phyloP scores from a whole-genome alignment of 768 basidiomycete genomes.

The Auriscalpium vulgare region DNA sequence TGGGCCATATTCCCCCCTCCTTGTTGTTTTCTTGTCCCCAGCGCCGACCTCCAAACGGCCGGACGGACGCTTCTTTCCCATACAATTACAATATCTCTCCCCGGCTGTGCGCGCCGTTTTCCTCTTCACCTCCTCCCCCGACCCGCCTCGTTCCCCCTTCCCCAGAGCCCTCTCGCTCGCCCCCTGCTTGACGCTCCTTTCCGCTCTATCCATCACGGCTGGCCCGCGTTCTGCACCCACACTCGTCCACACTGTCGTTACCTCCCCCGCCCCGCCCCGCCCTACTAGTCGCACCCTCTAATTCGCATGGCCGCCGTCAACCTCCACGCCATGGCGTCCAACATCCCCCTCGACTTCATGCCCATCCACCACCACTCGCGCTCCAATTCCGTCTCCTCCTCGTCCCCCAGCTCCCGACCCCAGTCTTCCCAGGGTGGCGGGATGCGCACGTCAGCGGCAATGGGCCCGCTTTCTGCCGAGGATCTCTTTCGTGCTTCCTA shows the following conservation, averaged over 20 bases:
- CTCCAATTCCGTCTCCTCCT: constrained; percentile 71
- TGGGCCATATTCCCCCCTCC: constrained; percentile 11
- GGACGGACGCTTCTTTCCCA: constrained; percentile 14
- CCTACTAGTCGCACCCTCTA: constrained; percentile 10
- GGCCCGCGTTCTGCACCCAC: constrained; percentile 36
- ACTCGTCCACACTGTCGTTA: constrained; percentile 10
- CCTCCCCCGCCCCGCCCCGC: constrained; percentile 16
- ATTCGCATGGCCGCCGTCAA: constrained; percentile 19
- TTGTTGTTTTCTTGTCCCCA: constrained; percentile 4
- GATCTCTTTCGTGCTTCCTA: constrained; percentile 67
- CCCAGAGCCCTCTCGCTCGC: constrained; percentile 13
- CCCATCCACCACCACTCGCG: constrained; percentile 62
- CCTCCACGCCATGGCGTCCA: constrained; percentile 40
- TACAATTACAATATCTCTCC: constrained; percentile 11
- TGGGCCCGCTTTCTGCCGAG: constrained; percentile 44
- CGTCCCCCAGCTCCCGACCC: constrained; percentile 68
- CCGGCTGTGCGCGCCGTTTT: constrained; percentile 8
- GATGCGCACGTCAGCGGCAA: constrained; percentile 41
- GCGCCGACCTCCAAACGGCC: constrained; percentile 2
- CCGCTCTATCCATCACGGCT: constrained; percentile 35
- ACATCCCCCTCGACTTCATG: constrained; percentile 65
- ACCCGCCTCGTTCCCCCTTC: neutral
- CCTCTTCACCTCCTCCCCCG: constrained; percentile 22
- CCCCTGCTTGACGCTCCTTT: constrained; percentile 7
- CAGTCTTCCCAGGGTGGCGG: constrained; percentile 68